phyloP scores from a whole-genome alignment of 768 basidiomycete species.

The Tulasnella sp. region DNA sequence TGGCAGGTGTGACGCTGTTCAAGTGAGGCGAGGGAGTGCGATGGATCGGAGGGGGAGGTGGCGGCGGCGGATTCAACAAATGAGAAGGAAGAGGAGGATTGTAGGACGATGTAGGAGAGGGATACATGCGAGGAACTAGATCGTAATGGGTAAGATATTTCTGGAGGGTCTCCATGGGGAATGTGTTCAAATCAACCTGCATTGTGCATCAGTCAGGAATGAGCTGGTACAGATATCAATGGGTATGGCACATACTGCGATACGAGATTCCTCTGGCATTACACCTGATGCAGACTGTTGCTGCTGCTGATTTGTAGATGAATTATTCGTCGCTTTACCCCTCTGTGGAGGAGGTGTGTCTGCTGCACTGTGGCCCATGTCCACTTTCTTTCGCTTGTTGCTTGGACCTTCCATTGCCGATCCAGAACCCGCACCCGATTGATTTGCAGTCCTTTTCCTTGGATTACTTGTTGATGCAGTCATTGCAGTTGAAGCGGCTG shows the following conservation, averaged over 20 bases:
- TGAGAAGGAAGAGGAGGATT: conserved; percentile 59
- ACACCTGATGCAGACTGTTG: not conserved
- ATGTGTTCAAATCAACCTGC: conserved; percentile 63
- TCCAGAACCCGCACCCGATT: not conserved
- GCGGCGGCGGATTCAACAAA: conserved; percentile 37
- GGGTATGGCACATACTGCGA: not conserved
- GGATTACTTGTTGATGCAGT: not conserved
- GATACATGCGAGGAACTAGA: conserved; percentile 54
- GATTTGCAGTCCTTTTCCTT: not conserved
- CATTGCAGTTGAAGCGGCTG: not conserved
- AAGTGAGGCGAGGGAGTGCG: conserved; percentile 20
- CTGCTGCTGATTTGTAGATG: not conserved
- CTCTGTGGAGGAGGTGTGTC: not conserved
- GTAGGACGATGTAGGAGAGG: conserved; percentile 49
- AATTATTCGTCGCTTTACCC: not conserved
- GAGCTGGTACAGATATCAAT: not conserved
- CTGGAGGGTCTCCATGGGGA: conserved; percentile 52
- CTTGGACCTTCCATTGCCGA: not conserved
- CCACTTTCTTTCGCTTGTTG: not conserved
- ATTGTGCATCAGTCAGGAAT: not conserved
- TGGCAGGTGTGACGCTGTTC: conserved; percentile 41
- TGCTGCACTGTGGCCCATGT: not conserved
- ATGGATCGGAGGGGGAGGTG: conserved; percentile 34
- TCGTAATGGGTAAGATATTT: conserved; percentile 63
- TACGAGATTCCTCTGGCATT: not conserved